Base-by-base conservation (phyloP, 352 stramenopile species). In the Phytophthora ramorum region DNA sequence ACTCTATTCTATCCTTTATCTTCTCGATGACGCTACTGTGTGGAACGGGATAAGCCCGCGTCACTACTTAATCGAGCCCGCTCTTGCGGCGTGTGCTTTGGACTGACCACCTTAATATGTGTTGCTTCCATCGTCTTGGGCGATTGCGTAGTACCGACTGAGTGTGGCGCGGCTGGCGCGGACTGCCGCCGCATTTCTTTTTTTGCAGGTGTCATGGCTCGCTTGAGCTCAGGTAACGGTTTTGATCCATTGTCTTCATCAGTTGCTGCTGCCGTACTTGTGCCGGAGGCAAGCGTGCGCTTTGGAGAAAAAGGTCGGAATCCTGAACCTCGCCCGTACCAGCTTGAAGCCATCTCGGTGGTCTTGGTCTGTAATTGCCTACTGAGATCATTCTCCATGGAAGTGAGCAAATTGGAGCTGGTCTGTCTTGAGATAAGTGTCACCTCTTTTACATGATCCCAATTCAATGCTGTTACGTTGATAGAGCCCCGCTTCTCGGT, bases 401-500 rank as follows among this genome's bases (percentile, higher is more conserved):
- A 73, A 7, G 58, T 53, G 10, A 75, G 57, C 28, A 78, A 43
- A 16, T 71, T 66, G 10, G 50, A 71, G 26, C 49, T 75, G 4
- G 45, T 63, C 40, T 83, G 55, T 2, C 58, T 63, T 1, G 72
- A 79, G 1, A 81, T 9, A 17, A 72, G 47, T 0, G 58, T 68
- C 2, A 79, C 55, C 17, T 71, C 61, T 38, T 81, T 54, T 12
- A 89, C 55, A 14, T 74, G 68, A 20, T 69, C 65, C 72, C 76
- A 83, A 52, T 79, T 78, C 32, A 87, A 34, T 7, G 72, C 67
- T 30, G 53, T 16, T 2, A 78, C 62, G 28, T 83, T 64, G 6
- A 85, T 28, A 0, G 49, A 73, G 10, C 59, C 67, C 13, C 81
- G 77, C 26, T 78, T 83, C 34, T 75, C 76, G 9, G 81, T 71